Evolutionary conservation across 2,329 filamentous ascomycete genomes (phyloP), one percentile per base, ranked within the genome.

Genomic region (Penicillium sp.): DNA sequence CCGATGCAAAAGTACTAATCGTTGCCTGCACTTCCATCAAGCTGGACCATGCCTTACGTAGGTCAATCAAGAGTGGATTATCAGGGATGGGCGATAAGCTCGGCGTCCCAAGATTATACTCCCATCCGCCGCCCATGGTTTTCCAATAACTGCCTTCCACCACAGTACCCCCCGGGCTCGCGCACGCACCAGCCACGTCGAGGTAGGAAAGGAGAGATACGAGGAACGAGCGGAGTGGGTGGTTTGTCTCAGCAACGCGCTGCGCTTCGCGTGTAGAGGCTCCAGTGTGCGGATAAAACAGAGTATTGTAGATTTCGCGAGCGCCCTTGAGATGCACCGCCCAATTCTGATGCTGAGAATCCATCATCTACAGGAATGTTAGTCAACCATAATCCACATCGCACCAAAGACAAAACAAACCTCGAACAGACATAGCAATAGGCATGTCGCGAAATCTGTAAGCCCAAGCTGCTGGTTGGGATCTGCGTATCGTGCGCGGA

Each of bases 171-270:
- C 73, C 70, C 18, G 69, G 68, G 5, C 71, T 72, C 4, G 71
- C 70, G 52, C 72, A 74, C 10, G 73, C 69, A 27, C 73, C 73
- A 0, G 73, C 73, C 18, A 75, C 72, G 45, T 75, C 72, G 16
- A 75, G 70, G 51, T 74, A 75, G 2, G 70, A 73, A 32, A 75
- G 66, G 13, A 74, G 62, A 2, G 71, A 75, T 14, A 75, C 68
- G n/a, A 75, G 69, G 49, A 75, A 75, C 24, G 60, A 61, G 39
- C 68, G 67, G 10, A 73, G 67, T 1, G 71, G 70, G 27, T 72
- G 70, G 32, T 70, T 69, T 13, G 61, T 66, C 49, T 71, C 68
- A 16, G 63, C 63, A 14, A 69, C 46, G 11, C 68, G 67, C 43
- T 67, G 60, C 11, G 57, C 62, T 57, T 71, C 70, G 47, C 62